Percentiles rank a stretch among this genome's conserved stretches.
These are phyloP conservation scores for Pseudonectria foliicola DNA, from an alignment of 2,329 filamentous ascomycete genomes.

Conservation along the genomic window DNA sequence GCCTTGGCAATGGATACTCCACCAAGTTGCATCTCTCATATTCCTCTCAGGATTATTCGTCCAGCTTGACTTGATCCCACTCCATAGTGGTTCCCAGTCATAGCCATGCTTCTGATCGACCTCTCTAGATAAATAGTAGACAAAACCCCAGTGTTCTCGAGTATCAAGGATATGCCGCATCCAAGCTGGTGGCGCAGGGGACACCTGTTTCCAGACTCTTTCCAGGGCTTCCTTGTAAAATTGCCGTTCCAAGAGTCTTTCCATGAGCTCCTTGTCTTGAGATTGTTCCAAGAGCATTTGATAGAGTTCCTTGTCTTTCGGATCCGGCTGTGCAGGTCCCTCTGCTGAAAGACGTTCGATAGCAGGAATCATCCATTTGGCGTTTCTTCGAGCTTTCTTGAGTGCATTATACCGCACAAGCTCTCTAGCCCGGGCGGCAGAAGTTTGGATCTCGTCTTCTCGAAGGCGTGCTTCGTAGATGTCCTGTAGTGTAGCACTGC, in stretches of 20 bases:
- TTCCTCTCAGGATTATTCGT: not conserved
- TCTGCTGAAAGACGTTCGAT: conserved; percentile 4
- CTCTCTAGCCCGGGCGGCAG: conserved; percentile 6
- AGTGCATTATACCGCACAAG: conserved; percentile 1
- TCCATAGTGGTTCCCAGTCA: conserved; percentile 5
- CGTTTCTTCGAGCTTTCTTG: conserved; percentile 9
- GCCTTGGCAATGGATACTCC: too few relatives aligned
- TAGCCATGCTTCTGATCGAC: conserved; percentile 2
- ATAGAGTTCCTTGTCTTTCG: not conserved
- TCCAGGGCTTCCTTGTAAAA: not conserved
- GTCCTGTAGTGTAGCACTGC: not conserved
- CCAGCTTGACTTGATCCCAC: not conserved
- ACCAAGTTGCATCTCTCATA: too few relatives aligned
- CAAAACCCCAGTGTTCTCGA: conserved; percentile 8
- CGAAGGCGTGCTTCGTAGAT: conserved; percentile 5
- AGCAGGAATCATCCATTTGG: conserved; percentile 11
- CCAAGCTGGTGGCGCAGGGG: conserved; percentile 12
- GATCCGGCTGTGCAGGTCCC: not conserved
- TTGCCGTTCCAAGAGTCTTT: too few relatives aligned
- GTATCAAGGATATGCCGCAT: conserved; percentile 5
- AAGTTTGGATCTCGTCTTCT: conserved; percentile 10
- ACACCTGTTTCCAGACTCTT: conserved; percentile 8
- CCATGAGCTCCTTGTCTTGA: too few relatives aligned
- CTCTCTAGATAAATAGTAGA: conserved; percentile 10
- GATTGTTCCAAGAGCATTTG: too few relatives aligned